Evolutionary conservation across 768 basidiomycete species (phyloP), one percentile per base, ranked within the genome.

Genomic region (Coprinellus micaceus): DNA sequence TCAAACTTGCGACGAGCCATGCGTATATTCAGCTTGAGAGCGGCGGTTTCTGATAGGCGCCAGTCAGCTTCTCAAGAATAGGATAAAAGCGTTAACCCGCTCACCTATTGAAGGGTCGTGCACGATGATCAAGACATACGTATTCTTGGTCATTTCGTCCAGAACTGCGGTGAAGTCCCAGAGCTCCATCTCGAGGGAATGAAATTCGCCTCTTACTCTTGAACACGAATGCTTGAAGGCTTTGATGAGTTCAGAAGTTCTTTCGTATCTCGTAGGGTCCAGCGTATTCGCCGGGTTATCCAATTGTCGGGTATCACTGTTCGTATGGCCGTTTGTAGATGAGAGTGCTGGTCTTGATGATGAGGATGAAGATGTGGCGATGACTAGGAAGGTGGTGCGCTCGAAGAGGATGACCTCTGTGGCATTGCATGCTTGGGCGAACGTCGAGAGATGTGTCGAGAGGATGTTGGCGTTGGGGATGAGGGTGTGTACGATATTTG

Each of bases 401-500:
- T 99, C 97, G 64, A 99, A 98, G 39, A 98, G 83, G 64, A 98
- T 87, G 56, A 94, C 92, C 71, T 99, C 97, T 0, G 89, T 90
- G 5, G 95, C 94, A 60, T 82, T 88, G 67, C 94, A 94, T 1
- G 93, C 85, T 46, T 84, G 79, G 13, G 94, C 90, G 58, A 98
- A 89, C 49, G 86, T 91, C 6, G 86, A 82, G 17, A 99, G 82
- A 63, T 98, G 94, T 60, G 81, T 86, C 2, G 89, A 86, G 39
- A 99, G 86, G 44, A 93, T 85, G n/a, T 85, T 75, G 33, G 92
- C 92, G 61, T 98, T 98, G 3, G 97, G 97, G 56, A 98, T 96
- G 62, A 99, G 80, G 15, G 93, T 94, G 66, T 97, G 93, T 15
- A 99, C 94, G 58, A 99, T 96, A 60, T 86, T 87, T 19, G 97